Base-by-base conservation (phyloP, 2,329 filamentous ascomycete species). In the Beauveria bassiana region DNA sequence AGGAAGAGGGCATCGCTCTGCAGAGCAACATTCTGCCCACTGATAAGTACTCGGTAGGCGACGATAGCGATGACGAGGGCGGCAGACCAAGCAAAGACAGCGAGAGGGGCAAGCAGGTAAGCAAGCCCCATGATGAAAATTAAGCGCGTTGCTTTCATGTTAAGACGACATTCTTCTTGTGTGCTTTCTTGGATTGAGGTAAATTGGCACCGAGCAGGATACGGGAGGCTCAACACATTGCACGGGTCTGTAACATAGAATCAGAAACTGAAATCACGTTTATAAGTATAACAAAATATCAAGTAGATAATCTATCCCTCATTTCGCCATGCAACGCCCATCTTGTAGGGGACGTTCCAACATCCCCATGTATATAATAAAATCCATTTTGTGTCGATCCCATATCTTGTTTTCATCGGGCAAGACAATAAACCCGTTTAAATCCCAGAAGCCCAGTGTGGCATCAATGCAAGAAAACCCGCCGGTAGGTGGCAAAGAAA, bases 1-100 rank as follows among this genome's bases (percentile, higher is more conserved):
- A 73, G 26, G 61, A 60, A 20, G 56, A 63, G 20, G 56, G 56
- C 40, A 57, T 60, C 26, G 61, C 40, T 20, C 46, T 57, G 22
- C 58, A 52, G 53, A 64, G 69, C 56, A 69, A 71, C 20, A 72
- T 70, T 28, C 66, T 74, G 49, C 71, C 73, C 26, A 75, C 77
- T 49, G 76, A 79, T 61, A 77, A 78, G 65, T 88, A 88, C 69
- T 81, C 79, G 61, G 74, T 86, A 9, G 85, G 82, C 20, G 81
- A 77, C 20, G 82, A 78, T 57, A 85, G 82, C 66, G 82, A 85
- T 59, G 82, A 81, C 10, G 81, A 81, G 26, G 73, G 75, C 10
- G 71, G 72, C 20, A 47, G 26, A 50, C 67, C 70, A 14, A 61
- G 54, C 9, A 59, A 59, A n/a, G 59, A 46, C 38, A 59, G 60